Conservation (phyloP, 2,329 filamentous ascomycete genomes). For the Lachnellula occidentalis region DNA sequence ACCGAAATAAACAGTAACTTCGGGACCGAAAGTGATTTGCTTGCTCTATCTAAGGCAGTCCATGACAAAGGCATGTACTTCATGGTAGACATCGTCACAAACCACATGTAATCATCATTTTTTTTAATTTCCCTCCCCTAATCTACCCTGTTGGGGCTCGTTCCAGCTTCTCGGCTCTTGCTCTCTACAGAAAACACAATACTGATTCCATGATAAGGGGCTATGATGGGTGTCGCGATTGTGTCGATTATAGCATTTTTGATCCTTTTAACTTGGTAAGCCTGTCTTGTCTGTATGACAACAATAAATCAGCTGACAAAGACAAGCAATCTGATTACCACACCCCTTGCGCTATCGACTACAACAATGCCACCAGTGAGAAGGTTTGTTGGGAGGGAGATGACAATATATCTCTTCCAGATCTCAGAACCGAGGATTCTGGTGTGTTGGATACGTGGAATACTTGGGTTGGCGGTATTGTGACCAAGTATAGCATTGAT, state of each 20-base stretch:
- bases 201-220: slow-evolving; percentile 13
- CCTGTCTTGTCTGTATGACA: slow-evolving; percentile 14
- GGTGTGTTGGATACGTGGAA: slow-evolving; percentile 19
- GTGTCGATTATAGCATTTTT: slow-evolving; percentile 34
- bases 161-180: too few relatives aligned
- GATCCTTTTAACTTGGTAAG: slow-evolving; percentile 34
- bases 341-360: slow-evolving; percentile 32
- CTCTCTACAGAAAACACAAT: background rate
- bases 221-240: slow-evolving; percentile 26
- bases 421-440: slow-evolving; percentile 26
- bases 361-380: slow-evolving; percentile 31
- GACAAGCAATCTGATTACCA: slow-evolving; percentile 31
- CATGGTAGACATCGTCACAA: slow-evolving; percentile 48
- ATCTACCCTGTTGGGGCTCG: slow-evolving; percentile 19
- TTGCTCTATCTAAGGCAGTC: slow-evolving; percentile 39
- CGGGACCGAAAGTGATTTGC: slow-evolving; percentile 41
- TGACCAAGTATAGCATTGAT: slow-evolving; percentile 36
- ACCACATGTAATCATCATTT: slow-evolving; percentile 33
- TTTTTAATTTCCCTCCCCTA: too few relatives aligned
- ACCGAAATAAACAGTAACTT: slow-evolving; percentile 44
- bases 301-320: slow-evolving; percentile 6
- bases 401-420: slow-evolving; percentile 26
- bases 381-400: slow-evolving; percentile 25
- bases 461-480: slow-evolving; percentile 23
- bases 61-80: slow-evolving; percentile 44